Conservation (phyloP, 1,284 basidiomycete species). For the Boletus holoroseus region DNA sequence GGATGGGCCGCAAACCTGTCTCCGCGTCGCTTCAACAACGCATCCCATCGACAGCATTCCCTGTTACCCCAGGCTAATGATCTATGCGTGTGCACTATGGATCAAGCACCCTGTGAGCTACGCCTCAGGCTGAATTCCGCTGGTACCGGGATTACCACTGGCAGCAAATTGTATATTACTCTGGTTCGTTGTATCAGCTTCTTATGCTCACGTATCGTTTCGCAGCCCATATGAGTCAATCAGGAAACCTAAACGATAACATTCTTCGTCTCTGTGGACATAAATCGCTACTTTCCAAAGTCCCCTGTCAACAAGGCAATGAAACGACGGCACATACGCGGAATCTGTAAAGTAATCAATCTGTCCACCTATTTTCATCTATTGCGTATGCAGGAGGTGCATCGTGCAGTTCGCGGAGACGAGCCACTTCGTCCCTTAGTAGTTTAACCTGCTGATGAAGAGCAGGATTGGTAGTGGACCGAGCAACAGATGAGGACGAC, state of each 20-base stretch:
- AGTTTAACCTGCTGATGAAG: slow-evolving; percentile 6
- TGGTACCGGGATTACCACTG: no score
- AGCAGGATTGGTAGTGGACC: background rate
- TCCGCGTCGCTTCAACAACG: no score
- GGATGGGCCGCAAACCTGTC: no score
- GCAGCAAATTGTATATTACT: no score
- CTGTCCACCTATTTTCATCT: background rate
- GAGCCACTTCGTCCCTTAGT: slow-evolving; percentile 15
- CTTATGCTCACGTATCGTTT: background rate
- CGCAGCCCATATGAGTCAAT: no score
- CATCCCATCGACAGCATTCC: no score
- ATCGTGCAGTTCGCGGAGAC: slow-evolving; percentile 2
- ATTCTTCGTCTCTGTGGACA: background rate
- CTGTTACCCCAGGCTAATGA: no score
- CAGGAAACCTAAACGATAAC: background rate
- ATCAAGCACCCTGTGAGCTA: background rate
- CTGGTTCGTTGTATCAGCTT: background rate
- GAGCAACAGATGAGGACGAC: background rate
- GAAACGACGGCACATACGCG: background rate
- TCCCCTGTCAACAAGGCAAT: background rate
- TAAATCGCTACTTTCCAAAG: no score
- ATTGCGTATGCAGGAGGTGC: slow-evolving; percentile 7
- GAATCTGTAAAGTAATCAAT: no score
- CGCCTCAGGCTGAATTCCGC: no score
- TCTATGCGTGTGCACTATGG: background rate